Base-by-base conservation (phyloP, 345 rosid species). In the Carallia pectinifolia region DNA sequence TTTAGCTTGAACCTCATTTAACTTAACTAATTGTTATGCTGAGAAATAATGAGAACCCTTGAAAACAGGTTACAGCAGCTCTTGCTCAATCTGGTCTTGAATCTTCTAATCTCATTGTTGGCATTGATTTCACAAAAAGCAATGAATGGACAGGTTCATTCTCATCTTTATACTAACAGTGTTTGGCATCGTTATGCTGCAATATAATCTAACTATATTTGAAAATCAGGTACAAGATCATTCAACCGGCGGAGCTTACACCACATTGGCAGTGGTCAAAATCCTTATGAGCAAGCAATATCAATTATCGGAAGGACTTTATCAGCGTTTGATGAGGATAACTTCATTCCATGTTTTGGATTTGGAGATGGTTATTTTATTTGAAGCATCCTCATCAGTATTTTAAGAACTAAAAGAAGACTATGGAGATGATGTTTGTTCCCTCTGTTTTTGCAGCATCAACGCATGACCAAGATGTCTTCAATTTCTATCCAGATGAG, bases 71-170 rank as follows among this genome's bases (percentile, higher is more conserved):
- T 39, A 87, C 96, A 39, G 82, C 82, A 77, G 97, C 96, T 19
- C 92, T 93, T 34, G 66, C 91, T 31, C 84, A 89, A 62, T 88
- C 98, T 56, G 98, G 98, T 40, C 82, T 94, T n/a, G 98, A 91
- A 83, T 94, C 98, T 33, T 90, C 97, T 47, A 94, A 94, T 79
- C 85, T 94, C 60, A 94, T 94, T 29, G 95, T 94, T 52, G 97
- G 96, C 68, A 86, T 94, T 69, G 98, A 91, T 82, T 88, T 91
- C 81, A 94, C 98, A 1, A 94, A 94, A 81, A 94, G 98, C 88
- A 94, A 94, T 5, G 97, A 94, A 37, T 91, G 98, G 98, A 91
- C 97, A 80, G 97, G 97, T 88, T 66, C 29, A 15, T 59, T 73
- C 29, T 62, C 19, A 18, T 64, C 61, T 65, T 18, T 16, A 61